These are phyloP conservation scores for Populus hybrid DNA, from an alignment of 441 rosid species.

Conservation along the genomic window DNA sequence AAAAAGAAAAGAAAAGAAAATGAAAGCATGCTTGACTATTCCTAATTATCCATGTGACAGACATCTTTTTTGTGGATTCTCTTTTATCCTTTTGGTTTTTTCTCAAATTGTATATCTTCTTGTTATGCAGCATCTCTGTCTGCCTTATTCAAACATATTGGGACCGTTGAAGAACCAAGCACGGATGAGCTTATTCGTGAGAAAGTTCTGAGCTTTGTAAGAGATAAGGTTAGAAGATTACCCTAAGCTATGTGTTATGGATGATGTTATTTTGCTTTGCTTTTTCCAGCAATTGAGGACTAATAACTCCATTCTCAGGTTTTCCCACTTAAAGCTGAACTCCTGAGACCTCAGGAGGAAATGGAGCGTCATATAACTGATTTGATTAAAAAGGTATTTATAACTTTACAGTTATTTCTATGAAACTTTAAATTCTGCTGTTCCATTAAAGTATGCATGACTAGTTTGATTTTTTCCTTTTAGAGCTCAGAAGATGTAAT, in stretches of 20 bases:
- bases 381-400: conserved; percentile 72
- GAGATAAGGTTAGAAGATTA: conserved; percentile 67
- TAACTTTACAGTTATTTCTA: neutral
- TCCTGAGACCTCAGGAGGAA: conserved; percentile 89
- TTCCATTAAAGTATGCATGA: neutral
- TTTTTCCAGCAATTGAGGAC: conserved; percentile 13
- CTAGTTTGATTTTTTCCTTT: conserved; percentile 26
- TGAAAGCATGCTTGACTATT: no score
- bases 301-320: conserved; percentile 45
- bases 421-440: neutral
- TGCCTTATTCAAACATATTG: conserved; percentile 81
- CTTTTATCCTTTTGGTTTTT: neutral
- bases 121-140: conserved; percentile 67
- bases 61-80: neutral
- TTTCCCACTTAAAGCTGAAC: conserved; percentile 82
- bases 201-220: conserved; percentile 73
- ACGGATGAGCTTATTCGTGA: conserved; percentile 76
- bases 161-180: conserved; percentile 65
- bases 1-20: no score
- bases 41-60: no score
- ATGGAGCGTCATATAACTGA: conserved; percentile 94
- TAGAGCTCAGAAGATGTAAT: conserved; percentile 94
- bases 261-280: neutral
- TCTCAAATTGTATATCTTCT: conserved; percentile 3
- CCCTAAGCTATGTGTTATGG: neutral